Evolutionary conservation across 2,329 filamentous ascomycete genomes (phyloP), one percentile per base, ranked within the genome.

Genomic region (Dactylellina haptotyla): DNA sequence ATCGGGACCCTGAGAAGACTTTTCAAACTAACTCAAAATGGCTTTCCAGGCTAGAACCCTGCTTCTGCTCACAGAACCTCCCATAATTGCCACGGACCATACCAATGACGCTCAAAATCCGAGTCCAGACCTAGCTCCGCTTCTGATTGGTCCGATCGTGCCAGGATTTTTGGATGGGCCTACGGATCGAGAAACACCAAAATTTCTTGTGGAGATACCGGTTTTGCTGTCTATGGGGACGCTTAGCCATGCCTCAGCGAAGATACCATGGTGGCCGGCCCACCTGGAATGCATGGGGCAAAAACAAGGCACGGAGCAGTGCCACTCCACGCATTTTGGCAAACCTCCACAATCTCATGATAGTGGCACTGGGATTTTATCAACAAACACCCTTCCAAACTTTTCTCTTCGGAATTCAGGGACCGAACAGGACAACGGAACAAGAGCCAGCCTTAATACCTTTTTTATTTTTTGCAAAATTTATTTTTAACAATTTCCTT

Each of bases 141-240:
- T n/a, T 56, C 46, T 73, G 25, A 66, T 73, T 73, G 61, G 69
- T 14, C 28, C 61, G 69, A 73, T 73, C 39, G 26, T 30, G n/a
- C 69, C 16, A 50, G 69, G 69, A 61, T 66, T 2, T 62, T 64
- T 50, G n/a, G 10, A 48, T 20, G 43, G 62, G 25, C 59, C 28
- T 61, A 26, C 32, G 39, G 59, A 65, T 65, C 61, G 59, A 66
- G 41, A 66, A 73, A 73, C 61, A 65, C 54, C 69, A 65, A 30
- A 41, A 43, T 54, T 62, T 61, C 30, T 59, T 43, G 46, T 62
- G 61, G 69, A 66, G 69, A 73, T 73, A 26, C 69, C 67, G 50
- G 3, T 65, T 70, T 72, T 54, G 59, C 59, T 48, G 53, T 65
- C 39, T 9, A 54, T 41, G 41, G 16, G 39, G 45, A 28, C 25